Base-by-base conservation (phyloP, 75 land plant species). In the Selaginella tamariscina region DNA sequence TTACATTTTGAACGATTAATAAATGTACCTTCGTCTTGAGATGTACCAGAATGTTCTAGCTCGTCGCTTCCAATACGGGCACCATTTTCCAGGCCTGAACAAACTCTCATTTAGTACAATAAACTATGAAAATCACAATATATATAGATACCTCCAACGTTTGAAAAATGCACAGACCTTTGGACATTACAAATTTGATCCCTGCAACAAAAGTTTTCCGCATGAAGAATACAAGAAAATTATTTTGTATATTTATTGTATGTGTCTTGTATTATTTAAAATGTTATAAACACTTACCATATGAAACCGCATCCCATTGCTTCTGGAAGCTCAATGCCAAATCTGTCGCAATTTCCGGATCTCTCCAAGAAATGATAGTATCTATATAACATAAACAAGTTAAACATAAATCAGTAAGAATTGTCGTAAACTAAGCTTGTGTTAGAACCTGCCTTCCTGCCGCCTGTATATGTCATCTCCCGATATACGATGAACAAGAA, bases 301-400 rank as follows among this genome's bases (percentile, higher is more conserved):
- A 92, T 82, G 64, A 73, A 86, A 24, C 89, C 78, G 60, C 97
- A 92, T 24, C 97, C 90, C 49, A 85, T 72, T 54, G 82, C 65
- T 77, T 92, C 97, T 92, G 95, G 76, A 92, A 92, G 74, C 97
- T 92, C 56, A 92, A 83, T 59, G 97, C 97, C 71, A 88, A 73
- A 33, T 92, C 94, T 56, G 89, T 83, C 8, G 87, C 85, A 66
- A 81, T 76, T 63, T 86, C 87, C 68, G 85, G 84, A 72, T 92
- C 97, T 66, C 81, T 76, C 96, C 96, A 91, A 1, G 93, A 86
- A 30, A 91, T 88, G 30, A 91, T 88, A 55, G 86, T 88, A 29
- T 88, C 96, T 91, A 77, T 29, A 70, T 55, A 31, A 56, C 1
- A 63, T 20, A 27, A 27, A 56, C 18, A 32, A 66, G 49, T 29